Base-by-base conservation (phyloP, 2,329 filamentous ascomycete genomes). In the Neofusicoccum cordaticola region DNA sequence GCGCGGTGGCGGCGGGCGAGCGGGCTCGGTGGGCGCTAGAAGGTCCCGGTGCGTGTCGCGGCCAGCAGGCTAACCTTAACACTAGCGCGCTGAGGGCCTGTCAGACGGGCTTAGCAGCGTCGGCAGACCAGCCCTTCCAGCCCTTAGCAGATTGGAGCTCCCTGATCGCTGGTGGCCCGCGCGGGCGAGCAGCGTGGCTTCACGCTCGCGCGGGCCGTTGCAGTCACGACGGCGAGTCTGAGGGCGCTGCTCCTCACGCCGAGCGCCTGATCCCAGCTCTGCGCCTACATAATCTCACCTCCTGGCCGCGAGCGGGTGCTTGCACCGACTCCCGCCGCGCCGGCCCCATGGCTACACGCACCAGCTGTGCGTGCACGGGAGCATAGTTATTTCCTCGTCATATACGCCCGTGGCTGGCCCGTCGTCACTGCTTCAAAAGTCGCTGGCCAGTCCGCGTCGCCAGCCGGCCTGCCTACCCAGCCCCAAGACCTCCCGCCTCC, bases 171-270 rank as follows among this genome's bases (percentile, higher is more conserved):
- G 44, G 9, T 50, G 45, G 58, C 37, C 58, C 58, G 39, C 53
- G 22, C 58, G 48, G 60, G 37, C 48, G 31, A 63, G 48, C 41
- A 51, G 50, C 44, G 44, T 50, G 62, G 41, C 42, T 53, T 45
- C 51, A 48, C 51, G 45, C 51, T 53, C 70, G 70, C 69, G 76
- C 75, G 74, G 75, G 74, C 75, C 75, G 75, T 76, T 77, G 75
- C 74, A 77, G 74, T 72, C 69, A 73, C 68, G 19, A 37, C 41
- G 22, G 37, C 22, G 19, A 70, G 70, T 70, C 70, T 72, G 69
- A 65, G 67, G 47, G 70, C 13, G 35, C 63, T 67, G 52, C 66
- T 57, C 62, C 56, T 52, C 64, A 66, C 45, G 61, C 72, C 74
- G 72, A 71, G 68, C 35, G 68, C 69, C 66, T 63, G 67, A 70